Percentiles rank a stretch among this genome's conserved stretches.
phyloP scores from a whole-genome alignment of 2,329 filamentous ascomycete genomes.

The Cercospora berteroae region DNA sequence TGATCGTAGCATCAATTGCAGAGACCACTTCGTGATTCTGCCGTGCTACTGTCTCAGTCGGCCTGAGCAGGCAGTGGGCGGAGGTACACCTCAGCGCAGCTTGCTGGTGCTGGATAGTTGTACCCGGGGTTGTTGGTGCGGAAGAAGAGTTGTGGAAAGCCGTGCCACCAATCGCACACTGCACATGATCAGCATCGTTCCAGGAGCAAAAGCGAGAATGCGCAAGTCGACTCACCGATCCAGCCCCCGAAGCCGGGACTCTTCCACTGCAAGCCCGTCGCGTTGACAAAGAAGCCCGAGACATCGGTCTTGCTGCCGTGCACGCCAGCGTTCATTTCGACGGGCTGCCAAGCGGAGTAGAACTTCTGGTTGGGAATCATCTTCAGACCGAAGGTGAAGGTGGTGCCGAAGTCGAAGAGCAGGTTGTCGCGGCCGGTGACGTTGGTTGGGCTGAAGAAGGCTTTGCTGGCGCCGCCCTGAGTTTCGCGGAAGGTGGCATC shows the following conservation, averaged over 20 bases:
- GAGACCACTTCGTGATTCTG: not conserved
- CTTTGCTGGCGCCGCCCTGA: conserved; percentile 21
- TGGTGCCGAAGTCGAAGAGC: conserved; percentile 35
- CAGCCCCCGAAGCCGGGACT: conserved; percentile 33
- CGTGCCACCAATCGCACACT: conserved; percentile 38
- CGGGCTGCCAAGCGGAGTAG: conserved; percentile 37
- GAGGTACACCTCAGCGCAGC: conserved; percentile 36
- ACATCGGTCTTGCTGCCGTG: conserved; percentile 13
- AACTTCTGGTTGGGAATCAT: conserved; percentile 24
- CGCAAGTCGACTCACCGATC: conserved; percentile 23
- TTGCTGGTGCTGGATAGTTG: conserved; percentile 25
- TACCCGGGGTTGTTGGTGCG: conserved; percentile 25
- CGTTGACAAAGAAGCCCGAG: conserved; percentile 34
- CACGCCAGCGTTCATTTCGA: conserved; percentile 33
- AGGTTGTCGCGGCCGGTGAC: conserved; percentile 27
- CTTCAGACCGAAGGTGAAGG: conserved; percentile 31
- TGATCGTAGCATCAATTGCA: too few relatives aligned
- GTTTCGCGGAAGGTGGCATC: conserved; percentile 31
- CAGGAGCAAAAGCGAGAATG: not conserved
- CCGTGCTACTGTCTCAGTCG: not conserved
- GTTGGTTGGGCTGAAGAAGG: conserved; percentile 33
- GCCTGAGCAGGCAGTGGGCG: conserved; percentile 15
- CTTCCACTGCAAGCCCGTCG: conserved; percentile 37
- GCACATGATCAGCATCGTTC: not conserved
- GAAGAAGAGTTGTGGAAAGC: conserved; percentile 37